phyloP scores from a whole-genome alignment of 1,284 basidiomycete genomes.

The Ceraceosorus guamensis region DNA sequence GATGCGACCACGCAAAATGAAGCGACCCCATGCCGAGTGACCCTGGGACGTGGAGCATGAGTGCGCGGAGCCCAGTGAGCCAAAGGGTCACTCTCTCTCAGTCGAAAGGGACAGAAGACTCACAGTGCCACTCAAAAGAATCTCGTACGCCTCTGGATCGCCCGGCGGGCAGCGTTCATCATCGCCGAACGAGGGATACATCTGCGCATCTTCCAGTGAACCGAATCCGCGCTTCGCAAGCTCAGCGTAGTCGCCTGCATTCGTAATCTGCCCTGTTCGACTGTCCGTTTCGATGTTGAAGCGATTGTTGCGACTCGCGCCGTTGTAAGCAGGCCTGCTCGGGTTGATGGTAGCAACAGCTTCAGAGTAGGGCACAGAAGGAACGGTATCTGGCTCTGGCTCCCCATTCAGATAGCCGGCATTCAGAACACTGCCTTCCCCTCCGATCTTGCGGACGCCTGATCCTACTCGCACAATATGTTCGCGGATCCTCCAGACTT shows the following conservation, averaged over 20 bases:
- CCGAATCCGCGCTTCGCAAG: neutral
- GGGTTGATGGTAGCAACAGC: too few species aligned
- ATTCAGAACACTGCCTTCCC: slow-evolving; percentile 6
- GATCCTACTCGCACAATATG: slow-evolving; percentile 47
- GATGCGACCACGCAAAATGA: slow-evolving; percentile 52
- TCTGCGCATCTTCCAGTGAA: slow-evolving; percentile 3
- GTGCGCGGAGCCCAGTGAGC: too few species aligned
- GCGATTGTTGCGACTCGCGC: neutral
- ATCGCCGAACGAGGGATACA: slow-evolving; percentile 6
- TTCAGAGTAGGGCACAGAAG: neutral
- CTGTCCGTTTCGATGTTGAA: neutral
- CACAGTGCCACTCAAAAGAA: slow-evolving; percentile 51
- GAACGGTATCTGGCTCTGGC: neutral
- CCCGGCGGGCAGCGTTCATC: neutral
- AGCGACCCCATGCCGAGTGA: slow-evolving; percentile 55
- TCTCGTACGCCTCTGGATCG: slow-evolving; percentile 38
- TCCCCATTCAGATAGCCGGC: slow-evolving; percentile 9
- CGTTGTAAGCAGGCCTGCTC: too few species aligned
- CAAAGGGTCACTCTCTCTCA: neutral
- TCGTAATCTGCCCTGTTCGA: neutral
- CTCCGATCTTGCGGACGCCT: slow-evolving; percentile 8
- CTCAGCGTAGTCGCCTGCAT: neutral
- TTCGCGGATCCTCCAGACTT: slow-evolving; percentile 56
- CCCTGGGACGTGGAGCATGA: slow-evolving; percentile 40
- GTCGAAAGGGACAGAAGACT: slow-evolving; percentile 6